These are phyloP conservation scores for Teratosphaeria zuluensis DNA, from an alignment of 2,329 filamentous ascomycete species.

Conservation along the genomic window DNA sequence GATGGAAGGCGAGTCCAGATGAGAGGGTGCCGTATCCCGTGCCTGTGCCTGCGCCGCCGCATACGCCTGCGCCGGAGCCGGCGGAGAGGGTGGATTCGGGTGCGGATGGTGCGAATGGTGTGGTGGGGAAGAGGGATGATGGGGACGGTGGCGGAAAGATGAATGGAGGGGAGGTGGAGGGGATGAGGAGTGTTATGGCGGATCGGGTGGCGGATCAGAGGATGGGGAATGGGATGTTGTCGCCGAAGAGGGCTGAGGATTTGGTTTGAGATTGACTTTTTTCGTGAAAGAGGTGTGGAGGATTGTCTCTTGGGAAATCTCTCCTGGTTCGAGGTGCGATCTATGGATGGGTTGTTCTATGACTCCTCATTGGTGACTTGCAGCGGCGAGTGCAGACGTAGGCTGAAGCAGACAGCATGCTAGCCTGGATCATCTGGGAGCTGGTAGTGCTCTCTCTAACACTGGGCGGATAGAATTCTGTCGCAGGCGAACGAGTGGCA, in stretches of 20 bases:
- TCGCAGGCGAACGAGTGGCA: no score
- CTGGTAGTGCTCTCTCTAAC: no score
- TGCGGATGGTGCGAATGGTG: background rate
- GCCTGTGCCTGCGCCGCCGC: background rate
- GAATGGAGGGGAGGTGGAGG: background rate
- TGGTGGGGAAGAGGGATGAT: background rate
- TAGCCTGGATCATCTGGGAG: no score
- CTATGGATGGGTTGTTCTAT: no score
- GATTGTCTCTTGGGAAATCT: no score
- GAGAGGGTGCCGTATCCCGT: background rate
- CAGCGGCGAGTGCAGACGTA: no score
- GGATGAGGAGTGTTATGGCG: background rate
- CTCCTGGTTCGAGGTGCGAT: no score
- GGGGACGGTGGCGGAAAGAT: no score
- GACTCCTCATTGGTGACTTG: no score
- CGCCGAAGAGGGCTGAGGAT: background rate
- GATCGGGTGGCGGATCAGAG: background rate
- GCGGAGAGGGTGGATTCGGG: background rate
- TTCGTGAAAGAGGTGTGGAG: no score
- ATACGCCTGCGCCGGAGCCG: background rate
- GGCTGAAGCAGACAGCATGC: no score
- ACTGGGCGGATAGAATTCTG: no score
- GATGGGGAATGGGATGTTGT: background rate
- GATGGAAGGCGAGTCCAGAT: slow-evolving; percentile 31
- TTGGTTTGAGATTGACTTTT: background rate